Evolutionary conservation across 1,284 basidiomycete genomes (phyloP), one percentile per base, ranked within the genome.

Genomic region (Microbotryomycetes sp.): DNA sequence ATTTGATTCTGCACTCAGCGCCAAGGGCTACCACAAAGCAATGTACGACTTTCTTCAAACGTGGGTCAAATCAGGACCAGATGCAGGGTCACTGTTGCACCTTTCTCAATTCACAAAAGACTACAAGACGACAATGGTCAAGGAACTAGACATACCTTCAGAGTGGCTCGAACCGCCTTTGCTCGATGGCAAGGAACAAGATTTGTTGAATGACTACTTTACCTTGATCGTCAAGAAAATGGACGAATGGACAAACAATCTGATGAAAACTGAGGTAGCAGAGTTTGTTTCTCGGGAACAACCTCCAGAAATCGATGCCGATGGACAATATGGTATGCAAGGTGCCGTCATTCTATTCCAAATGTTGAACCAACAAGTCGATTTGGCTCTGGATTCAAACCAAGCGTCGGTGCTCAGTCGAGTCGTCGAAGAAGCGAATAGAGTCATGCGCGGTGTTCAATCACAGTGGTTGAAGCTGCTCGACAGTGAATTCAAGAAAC

Each of bases 331-430:
- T 74, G 89, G 89, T 16, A 87, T 88, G 71, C 89, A 97, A 73
- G 92, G 92, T 29, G 88, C 92, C 16, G 84, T 93, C 62, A 96
- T 97, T 72, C 81, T 98, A 69, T 98, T 97, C 82, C 89, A 96
- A 77, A 94, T 96, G 87, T 87, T 98, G 72, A 97, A 97, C 75
- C 67, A 69, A 56, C 93, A 97, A 76, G 82, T 93, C 66, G 96
- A 98, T 73, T 82, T 93, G 19, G 92, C 94, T 2, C 88, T 88
- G 70, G 93, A 98, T 74, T 97, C 92, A 66, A 90, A 91, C 12
- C 94, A 98, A 75, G 92, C 92, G 42, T 85, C 87, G 6, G 93
- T 98, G 58, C 83, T 99, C 50, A 86, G 91, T 26, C 86, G 89
- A 19, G 92, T 97, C 57, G 84, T 97, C 36, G 84, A 86, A 66